Percentiles rank a stretch among this genome's conserved stretches.
Conservation (phyloP, 2,329 filamentous ascomycete genomes). For the Venturia carpophila region DNA sequence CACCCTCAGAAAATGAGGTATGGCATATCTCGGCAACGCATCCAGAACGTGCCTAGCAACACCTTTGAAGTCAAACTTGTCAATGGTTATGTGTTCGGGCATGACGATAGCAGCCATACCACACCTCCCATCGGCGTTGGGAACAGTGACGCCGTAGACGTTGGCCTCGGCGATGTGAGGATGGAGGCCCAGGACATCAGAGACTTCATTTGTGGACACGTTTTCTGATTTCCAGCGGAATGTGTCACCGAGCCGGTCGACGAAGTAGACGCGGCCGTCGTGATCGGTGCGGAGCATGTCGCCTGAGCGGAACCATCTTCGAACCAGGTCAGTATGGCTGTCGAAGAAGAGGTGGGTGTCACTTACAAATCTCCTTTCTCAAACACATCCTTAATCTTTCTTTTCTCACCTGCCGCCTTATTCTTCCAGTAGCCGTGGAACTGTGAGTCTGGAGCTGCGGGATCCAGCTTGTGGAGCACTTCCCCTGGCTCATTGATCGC, state of each 20-base stretch:
- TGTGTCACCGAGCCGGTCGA: conserved; percentile 33
- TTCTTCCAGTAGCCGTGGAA: conserved; percentile 31
- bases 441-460: conserved; percentile 23
- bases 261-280: conserved; percentile 32
- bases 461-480: conserved; percentile 29
- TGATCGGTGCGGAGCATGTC: conserved; percentile 32
- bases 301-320: conserved; percentile 29
- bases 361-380: conserved; percentile 33
- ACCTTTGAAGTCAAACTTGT: conserved; percentile 29
- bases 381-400: conserved; percentile 31
- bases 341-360: not conserved
- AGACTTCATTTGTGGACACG: conserved; percentile 40
- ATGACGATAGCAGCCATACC: conserved; percentile 38
- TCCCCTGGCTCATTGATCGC: conserved; percentile 30
- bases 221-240: conserved; percentile 40
- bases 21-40: conserved; percentile 38
- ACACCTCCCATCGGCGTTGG: conserved; percentile 38
- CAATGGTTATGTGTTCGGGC: conserved; percentile 26
- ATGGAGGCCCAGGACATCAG: conserved; percentile 35
- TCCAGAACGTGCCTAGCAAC: conserved; percentile 34
- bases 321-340: not conserved
- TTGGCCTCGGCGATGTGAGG: conserved; percentile 37
- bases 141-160: conserved; percentile 39
- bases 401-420: conserved; percentile 26
- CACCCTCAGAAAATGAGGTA: conserved; percentile 38